Evolutionary conservation across 2,329 filamentous ascomycete species (phyloP), one percentile per base, ranked within the genome.

Genomic region (Thielaviopsis musarum): DNA sequence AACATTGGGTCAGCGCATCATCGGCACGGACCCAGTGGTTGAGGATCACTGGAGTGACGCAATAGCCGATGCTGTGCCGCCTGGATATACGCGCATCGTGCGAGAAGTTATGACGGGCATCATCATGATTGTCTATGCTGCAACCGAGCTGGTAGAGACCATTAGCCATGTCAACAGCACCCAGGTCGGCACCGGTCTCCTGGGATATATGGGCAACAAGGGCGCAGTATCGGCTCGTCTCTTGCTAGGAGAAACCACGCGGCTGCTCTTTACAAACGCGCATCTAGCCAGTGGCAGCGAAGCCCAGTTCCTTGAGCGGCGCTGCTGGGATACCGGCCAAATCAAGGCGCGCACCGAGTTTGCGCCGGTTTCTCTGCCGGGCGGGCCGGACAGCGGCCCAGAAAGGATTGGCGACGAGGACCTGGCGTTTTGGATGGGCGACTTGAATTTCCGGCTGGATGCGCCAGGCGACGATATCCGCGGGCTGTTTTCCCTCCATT

Each of bases 131-230:
- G 79, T 96, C 26, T 97, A 93, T 67, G 91, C 89, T 2, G 88
- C 91, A 0, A 84, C 90, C 0, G 79, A 83, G 9, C 76, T 97
- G 49, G 81, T 81, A 1, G 77, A 83, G 0, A 86, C 84, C 2
- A 80, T 97, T 65, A 87, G 83, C 63, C 87, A 88, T 55, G 82
- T 95, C 65, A 94, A 88, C 70, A 90, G 85, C 1, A 83, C 83
- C 4, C 85, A 82, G 60, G 85, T 97, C 7, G 91, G 91, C 0
- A 98, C 93, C 0, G 93, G 93, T 0, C 71, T 97, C 52, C 81
- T 94, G 71, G 91, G 91, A 0, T 95, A 95, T 67, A 85, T 96
- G 74, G 93, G 93, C 10, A 98, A 98, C 70, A 98, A 98, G 69
- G 93, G 93, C 1, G 91, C 88, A 3, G 85, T 95, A 0, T 81